A percentile compares a stretch with the other conserved stretches of the same genome.
These are phyloP conservation scores for Neonothopanus nambi DNA, from an alignment of 1,284 basidiomycete genomes.

Conservation along the genomic window DNA sequence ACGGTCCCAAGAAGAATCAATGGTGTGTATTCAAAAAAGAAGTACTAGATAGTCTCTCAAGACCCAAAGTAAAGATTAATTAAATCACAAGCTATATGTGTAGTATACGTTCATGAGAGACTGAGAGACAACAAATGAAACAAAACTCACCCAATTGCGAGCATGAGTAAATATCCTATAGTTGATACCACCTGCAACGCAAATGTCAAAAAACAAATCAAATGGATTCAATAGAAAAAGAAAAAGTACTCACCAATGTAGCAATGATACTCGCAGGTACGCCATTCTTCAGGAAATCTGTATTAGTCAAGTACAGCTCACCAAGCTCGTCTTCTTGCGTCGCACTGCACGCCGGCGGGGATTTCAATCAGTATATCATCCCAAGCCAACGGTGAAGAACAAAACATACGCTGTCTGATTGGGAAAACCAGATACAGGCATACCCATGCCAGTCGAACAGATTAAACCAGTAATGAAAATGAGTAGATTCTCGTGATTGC, in stretches of 20 bases:
- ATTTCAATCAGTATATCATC: neutral
- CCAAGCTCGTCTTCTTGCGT: conserved; percentile 96
- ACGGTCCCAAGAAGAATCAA: no score
- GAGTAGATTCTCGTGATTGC: conserved; percentile 72
- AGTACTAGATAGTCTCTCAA: neutral
- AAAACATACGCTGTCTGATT: conserved; percentile 87
- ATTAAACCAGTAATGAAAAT: conserved; percentile 93
- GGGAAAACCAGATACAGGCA: conserved; percentile 97
- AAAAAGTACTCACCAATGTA: conserved; percentile 57
- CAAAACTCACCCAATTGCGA: conserved; percentile 59
- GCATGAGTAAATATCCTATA: conserved; percentile 79
- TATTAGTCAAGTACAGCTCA: conserved; percentile 79
- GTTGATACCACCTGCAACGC: conserved; percentile 71
- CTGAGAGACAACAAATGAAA: neutral
- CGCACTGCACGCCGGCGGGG: conserved; percentile 50
- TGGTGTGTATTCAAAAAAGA: no score
- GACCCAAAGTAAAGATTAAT: neutral
- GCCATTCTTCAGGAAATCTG: conserved; percentile 93
- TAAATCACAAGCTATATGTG: conserved; percentile 1
- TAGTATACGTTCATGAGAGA: neutral
- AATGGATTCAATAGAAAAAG: neutral
- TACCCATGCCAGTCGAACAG: conserved; percentile 96
- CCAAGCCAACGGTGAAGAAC: conserved; percentile 9
- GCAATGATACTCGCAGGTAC: conserved; percentile 90
- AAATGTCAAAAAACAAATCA: neutral